Evolutionary conservation across 306 rosid genomes (phyloP).

Genomic region (Vigna trinervia): DNA sequence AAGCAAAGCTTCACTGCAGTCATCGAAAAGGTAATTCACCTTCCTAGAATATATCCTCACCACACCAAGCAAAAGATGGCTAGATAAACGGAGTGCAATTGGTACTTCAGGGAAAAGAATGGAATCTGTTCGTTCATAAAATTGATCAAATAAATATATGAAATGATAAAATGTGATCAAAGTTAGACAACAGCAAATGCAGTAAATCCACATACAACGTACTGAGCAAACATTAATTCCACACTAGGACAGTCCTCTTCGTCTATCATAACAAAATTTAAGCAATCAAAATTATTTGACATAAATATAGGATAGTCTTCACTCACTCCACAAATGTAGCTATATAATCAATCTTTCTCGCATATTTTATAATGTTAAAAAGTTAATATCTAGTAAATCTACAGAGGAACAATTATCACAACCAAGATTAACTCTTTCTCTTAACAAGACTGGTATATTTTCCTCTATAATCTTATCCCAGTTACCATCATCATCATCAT

Average conservation of each 20-base stretch:
- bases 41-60: constrained; percentile 99
- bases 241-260: neutral
- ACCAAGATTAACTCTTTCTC: constrained; percentile 34
- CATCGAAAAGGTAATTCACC: constrained; percentile 99
- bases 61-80: constrained; percentile 99
- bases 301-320: constrained; percentile 11
- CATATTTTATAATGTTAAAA: neutral
- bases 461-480: neutral
- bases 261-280: constrained; percentile 1
- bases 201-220: constrained; percentile 8
- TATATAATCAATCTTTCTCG: constrained; percentile 13
- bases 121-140: constrained; percentile 77
- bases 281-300: constrained; percentile 9
- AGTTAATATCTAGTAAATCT: neutral
- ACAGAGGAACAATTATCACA: constrained; percentile 25
- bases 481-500: neutral
- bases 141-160: constrained; percentile 38
- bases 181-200: constrained; percentile 21
- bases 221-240: constrained; percentile 23
- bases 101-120: constrained; percentile 97
- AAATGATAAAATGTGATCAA: constrained; percentile 36
- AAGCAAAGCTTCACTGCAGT: constrained; percentile 99
- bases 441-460: neutral
- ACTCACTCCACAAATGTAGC: constrained; percentile 8
- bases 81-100: constrained; percentile 96